Evolutionary conservation across 2,329 filamentous ascomycete species (phyloP).

Genomic region (Zalaria sp.): DNA sequence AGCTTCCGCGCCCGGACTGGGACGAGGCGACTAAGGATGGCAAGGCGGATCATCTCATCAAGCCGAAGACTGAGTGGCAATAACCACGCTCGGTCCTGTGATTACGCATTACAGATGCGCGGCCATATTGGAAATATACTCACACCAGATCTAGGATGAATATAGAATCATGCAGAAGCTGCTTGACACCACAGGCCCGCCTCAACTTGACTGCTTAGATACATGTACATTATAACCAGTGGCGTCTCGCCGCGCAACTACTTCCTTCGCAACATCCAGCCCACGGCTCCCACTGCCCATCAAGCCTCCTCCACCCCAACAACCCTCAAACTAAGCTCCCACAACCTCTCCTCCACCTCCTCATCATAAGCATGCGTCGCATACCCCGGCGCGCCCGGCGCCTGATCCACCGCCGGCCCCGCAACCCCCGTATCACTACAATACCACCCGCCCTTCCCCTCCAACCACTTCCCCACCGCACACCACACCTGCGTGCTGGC

Average conservation of each 20-base stretch:
- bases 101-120: neutral
- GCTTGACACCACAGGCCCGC: no score
- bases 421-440: slow-evolving; percentile 28
- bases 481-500: slow-evolving; percentile 36
- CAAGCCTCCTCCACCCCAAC: slow-evolving; percentile 11
- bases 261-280: no score
- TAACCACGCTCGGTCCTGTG: slow-evolving; percentile 9
- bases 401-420: slow-evolving; percentile 13
- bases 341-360: slow-evolving; percentile 25
- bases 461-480: slow-evolving; percentile 26
- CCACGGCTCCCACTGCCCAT: no score
- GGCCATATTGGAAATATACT: no score
- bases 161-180: no score
- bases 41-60: slow-evolving; percentile 37
- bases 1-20: slow-evolving; percentile 49
- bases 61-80: slow-evolving; percentile 29
- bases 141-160: no score
- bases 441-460: slow-evolving; percentile 33
- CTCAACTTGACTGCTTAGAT: no score
- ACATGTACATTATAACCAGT: no score
- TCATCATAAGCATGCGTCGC: slow-evolving; percentile 22
- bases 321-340: slow-evolving; percentile 22
- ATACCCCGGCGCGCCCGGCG: slow-evolving; percentile 16
- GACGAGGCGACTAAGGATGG: slow-evolving; percentile 38
- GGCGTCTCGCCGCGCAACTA: no score